Conservation (phyloP, 257 asterid species). For the Echites panduratus region DNA sequence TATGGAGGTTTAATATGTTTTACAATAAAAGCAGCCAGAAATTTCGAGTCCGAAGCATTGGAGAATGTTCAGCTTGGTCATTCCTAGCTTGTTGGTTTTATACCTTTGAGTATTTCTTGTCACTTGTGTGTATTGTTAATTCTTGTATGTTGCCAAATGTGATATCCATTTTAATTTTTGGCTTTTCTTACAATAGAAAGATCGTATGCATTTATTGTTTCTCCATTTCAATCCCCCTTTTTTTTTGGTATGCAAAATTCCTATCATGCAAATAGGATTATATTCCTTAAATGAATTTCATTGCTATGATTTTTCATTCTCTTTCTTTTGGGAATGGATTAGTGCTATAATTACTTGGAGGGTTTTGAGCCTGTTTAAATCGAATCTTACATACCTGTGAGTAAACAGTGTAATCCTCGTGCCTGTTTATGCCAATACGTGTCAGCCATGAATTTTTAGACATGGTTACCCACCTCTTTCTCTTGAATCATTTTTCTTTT, state of each 20-base stretch:
- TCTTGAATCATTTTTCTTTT: background rate
- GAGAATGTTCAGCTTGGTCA: too few relatives aligned
- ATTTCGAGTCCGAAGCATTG: too few relatives aligned
- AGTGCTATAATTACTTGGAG: background rate
- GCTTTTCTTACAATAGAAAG: background rate
- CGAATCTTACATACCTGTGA: background rate
- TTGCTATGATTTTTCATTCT: background rate
- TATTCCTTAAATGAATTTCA: background rate
- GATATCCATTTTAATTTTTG: background rate
- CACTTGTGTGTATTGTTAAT: too few relatives aligned
- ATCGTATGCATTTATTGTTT: background rate
- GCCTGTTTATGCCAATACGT: too few relatives aligned
- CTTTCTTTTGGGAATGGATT: background rate
- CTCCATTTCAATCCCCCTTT: too few relatives aligned
- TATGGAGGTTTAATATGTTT: too few relatives aligned
- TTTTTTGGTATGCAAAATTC: too few relatives aligned
- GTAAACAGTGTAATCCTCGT: background rate
- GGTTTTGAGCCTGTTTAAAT: background rate
- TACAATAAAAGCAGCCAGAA: too few relatives aligned
- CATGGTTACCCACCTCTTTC: background rate
- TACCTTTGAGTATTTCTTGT: too few relatives aligned
- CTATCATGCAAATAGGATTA: background rate
- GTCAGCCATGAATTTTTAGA: background rate
- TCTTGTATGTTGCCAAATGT: background rate
- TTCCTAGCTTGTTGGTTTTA: too few relatives aligned